Base-by-base conservation (phyloP, 352 stramenopile genomes). In the Pythium chondricola region DNA sequence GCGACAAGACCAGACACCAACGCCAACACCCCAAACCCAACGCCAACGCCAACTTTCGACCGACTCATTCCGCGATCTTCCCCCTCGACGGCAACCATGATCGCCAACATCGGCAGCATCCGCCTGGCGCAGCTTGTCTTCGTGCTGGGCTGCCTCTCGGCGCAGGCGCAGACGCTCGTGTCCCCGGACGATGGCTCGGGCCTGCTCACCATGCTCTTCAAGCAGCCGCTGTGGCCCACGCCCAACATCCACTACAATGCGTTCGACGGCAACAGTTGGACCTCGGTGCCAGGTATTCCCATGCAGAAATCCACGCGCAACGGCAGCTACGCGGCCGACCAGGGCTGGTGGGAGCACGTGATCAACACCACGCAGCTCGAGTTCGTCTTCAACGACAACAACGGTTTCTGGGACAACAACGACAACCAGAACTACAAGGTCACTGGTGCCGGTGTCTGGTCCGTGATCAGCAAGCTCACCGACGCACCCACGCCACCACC, bases 361-460 rank as follows among this genome's bases (percentile, higher is more conserved):
- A 41, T 75, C 53, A 52, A 61, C 53, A 48, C 66, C 16, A 43
- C 32, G 22, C 52, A 66, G 42, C 56, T 70, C 22, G 59, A 75
- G 60, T 72, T 75, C 38, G 66, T 75, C 18, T 75, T 72, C 58
- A 77, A 77, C 55, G 59, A 74, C 56, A 58, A 61, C 56, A 61
- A 65, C 53, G 60, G 61, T 11, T 33, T 58, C 22, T 75, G 66
- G 67, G 63, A 77, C 54, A 74, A 74, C 64, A 74, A 74, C 55
- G 35, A 58, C 39, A 66, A 58, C 43, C 48, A 62, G 38, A 74
- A 74, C 64, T 77, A 72, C 55, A 48, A 60, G 22, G 57, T 71
- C 37, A 47, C 59, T 29, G 60, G 47, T 21, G 36, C 66, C n/a
- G 66, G 63, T 16, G 68, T 54, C 22, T 76, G 56, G 59, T 53